These are phyloP conservation scores for Penstemon newberryi DNA, from an alignment of 257 asterid genomes.

Conservation along the genomic window DNA sequence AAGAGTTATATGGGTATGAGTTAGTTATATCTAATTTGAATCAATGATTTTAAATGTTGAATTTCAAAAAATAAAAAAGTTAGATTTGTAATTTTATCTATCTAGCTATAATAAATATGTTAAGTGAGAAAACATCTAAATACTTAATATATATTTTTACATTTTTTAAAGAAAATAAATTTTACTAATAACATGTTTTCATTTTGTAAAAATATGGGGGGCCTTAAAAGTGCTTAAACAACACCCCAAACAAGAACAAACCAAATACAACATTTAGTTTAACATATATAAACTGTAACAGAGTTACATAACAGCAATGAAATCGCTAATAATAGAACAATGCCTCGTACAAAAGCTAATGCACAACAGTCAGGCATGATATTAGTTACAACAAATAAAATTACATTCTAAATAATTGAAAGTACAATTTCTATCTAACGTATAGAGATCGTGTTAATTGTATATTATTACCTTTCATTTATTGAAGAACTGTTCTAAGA, in stretches of 20 bases:
- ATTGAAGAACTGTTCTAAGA: background rate
- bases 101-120: too few relatives aligned
- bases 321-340: conserved; percentile 16
- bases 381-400: conserved; percentile 26
- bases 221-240: too few relatives aligned
- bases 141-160: too few relatives aligned
- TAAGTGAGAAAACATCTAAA: too few relatives aligned
- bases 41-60: too few relatives aligned
- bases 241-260: background rate
- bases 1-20: too few relatives aligned
- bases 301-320: conserved; percentile 26
- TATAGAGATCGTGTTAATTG: background rate
- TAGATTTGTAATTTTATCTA: too few relatives aligned
- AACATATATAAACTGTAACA: background rate
- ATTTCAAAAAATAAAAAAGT: too few relatives aligned
- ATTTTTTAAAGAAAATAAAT: too few relatives aligned
- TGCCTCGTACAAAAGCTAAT: background rate
- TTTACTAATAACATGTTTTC: too few relatives aligned
- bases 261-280: background rate
- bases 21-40: too few relatives aligned
- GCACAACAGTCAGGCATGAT: background rate
- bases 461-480: conserved; percentile 26
- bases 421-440: background rate
- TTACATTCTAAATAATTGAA: background rate
- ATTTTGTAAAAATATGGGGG: too few relatives aligned